phyloP scores from a whole-genome alignment of 2,329 filamentous ascomycete genomes.

The Penicillium sp. region DNA sequence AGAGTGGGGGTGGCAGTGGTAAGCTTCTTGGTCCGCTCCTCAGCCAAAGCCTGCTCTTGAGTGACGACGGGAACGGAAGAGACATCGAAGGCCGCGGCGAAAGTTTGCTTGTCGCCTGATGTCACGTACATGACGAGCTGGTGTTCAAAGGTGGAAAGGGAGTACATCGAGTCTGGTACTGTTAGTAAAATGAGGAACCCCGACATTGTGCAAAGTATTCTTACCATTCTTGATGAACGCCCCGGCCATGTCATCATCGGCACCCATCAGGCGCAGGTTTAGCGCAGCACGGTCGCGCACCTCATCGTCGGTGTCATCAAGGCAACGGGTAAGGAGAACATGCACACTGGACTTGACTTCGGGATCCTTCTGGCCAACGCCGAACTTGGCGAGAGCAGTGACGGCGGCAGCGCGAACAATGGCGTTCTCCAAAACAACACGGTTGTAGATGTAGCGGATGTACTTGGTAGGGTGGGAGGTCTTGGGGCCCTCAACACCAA shows the following conservation, averaged over 20 bases:
- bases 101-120: slow-evolving; percentile 80
- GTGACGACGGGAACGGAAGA: slow-evolving; percentile 87
- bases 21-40: slow-evolving; percentile 95
- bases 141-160: slow-evolving; percentile 89
- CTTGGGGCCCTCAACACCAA: slow-evolving; percentile 91
- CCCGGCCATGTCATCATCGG: slow-evolving; percentile 79
- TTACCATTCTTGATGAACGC: slow-evolving; percentile 90
- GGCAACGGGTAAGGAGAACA: slow-evolving; percentile 84
- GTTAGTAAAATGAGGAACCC: slow-evolving; percentile 19
- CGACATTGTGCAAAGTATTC: slow-evolving; percentile 13
- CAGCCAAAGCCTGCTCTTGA: slow-evolving; percentile 89
- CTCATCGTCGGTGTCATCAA: slow-evolving; percentile 97
- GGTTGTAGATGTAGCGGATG: slow-evolving; percentile 98
- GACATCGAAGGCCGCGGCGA: slow-evolving; percentile 83
- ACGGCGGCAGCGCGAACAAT: slow-evolving; percentile 93
- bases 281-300: slow-evolving; percentile 92
- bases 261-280: slow-evolving; percentile 85
- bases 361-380: slow-evolving; percentile 90
- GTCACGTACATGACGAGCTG: slow-evolving; percentile 97
- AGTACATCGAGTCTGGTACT: slow-evolving; percentile 80
- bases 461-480: slow-evolving; percentile 96
- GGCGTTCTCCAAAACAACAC: slow-evolving; percentile 93
- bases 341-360: slow-evolving; percentile 95
- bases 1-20: slow-evolving; percentile 86
- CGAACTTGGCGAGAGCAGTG: slow-evolving; percentile 93